These are phyloP conservation scores for Melampsora allii-populina DNA, from an alignment of 1,284 basidiomycete genomes.

Conservation along the genomic window DNA sequence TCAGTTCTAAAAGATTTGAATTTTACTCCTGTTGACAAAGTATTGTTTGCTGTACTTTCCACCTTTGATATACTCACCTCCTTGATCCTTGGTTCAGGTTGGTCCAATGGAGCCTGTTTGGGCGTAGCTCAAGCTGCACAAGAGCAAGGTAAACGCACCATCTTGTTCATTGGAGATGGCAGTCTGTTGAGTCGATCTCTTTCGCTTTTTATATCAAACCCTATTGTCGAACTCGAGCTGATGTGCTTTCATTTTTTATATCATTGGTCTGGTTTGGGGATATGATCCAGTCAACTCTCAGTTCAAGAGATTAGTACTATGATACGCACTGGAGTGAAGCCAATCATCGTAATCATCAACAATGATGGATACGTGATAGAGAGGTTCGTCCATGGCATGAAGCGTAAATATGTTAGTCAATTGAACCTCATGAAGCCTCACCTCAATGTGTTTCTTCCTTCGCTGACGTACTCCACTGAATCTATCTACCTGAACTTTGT, in stretches of 20 bases:
- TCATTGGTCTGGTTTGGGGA: too few relatives aligned
- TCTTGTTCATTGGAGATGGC: conserved; percentile 81
- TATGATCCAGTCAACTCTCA: conserved; percentile 55
- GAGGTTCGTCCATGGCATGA: conserved; percentile 52
- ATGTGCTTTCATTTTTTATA: too few relatives aligned
- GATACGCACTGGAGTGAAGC: conserved; percentile 65
- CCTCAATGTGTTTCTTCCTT: too few relatives aligned
- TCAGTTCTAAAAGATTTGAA: neutral
- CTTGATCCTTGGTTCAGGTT: conserved; percentile 59
- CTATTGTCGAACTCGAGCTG: neutral
- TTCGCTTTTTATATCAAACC: neutral
- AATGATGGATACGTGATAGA: conserved; percentile 89
- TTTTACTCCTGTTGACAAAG: too few relatives aligned
- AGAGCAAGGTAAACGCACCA: conserved; percentile 63
- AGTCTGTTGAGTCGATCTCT: neutral
- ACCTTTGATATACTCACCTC: too few relatives aligned
- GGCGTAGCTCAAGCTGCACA: conserved; percentile 74
- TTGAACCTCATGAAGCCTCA: too few relatives aligned
- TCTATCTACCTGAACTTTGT: too few relatives aligned
- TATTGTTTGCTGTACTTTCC: too few relatives aligned
- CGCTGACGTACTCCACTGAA: too few relatives aligned
- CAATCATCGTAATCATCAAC: conserved; percentile 80
- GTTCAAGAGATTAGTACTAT: conserved; percentile 67
- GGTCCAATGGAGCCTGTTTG: conserved; percentile 66
- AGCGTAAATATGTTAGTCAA: neutral